These are phyloP conservation scores for Sporothrix humicola DNA, from an alignment of 2,329 filamentous ascomycete species.

Conservation along the genomic window DNA sequence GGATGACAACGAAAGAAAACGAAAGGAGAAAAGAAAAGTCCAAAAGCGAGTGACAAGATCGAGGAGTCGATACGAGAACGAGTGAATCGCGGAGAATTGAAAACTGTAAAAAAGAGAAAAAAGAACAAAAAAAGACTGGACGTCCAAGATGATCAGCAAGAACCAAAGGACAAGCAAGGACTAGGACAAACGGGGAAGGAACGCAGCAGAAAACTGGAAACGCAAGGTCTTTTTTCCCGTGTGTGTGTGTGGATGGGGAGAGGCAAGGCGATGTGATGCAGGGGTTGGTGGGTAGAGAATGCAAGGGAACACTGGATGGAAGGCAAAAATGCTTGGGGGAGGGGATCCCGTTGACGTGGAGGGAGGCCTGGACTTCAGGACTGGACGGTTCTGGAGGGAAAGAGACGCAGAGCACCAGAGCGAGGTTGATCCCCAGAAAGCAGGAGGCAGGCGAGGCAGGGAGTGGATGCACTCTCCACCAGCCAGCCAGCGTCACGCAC, in stretches of 20 bases:
- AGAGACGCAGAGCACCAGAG: background rate
- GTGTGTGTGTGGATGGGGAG: conserved; percentile 8
- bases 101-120: background rate
- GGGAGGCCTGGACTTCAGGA: conserved; percentile 20
- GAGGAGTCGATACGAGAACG: conserved; percentile 23
- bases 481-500: background rate
- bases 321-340: conserved; percentile 22
- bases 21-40: background rate
- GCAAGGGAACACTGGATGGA: conserved; percentile 5
- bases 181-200: conserved; percentile 24
- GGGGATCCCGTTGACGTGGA: conserved; percentile 19
- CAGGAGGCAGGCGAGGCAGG: conserved; percentile 27
- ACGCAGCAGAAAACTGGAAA: conserved; percentile 22
- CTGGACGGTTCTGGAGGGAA: background rate
- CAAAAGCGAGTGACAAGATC: conserved; percentile 13
- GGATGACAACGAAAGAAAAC: background rate
- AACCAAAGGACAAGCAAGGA: conserved; percentile 21
- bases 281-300: conserved; percentile 25
- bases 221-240: conserved; percentile 21
- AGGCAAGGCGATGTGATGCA: conserved; percentile 32
- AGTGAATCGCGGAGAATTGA: conserved; percentile 18
- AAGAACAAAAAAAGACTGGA: conserved; percentile 23
- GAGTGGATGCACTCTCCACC: background rate
- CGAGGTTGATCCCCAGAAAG: too few species aligned
- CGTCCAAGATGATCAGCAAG: conserved; percentile 7